Evolutionary conservation across 345 rosid species (phyloP).

Genomic region (Bretschneidera sinensis): DNA sequence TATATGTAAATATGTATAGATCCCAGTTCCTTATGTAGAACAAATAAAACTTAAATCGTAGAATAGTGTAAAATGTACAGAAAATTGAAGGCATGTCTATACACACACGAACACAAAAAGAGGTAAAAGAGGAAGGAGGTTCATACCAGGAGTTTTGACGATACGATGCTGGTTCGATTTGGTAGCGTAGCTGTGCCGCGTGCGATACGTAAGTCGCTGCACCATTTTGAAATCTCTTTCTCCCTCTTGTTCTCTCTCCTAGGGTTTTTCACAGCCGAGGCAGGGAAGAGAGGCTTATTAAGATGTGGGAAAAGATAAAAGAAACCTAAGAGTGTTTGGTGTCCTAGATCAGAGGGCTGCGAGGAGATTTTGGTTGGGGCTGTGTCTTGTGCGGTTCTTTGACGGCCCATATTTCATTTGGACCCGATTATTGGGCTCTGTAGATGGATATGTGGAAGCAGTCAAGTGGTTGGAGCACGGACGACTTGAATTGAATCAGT

Average conservation of each 20-base stretch:
- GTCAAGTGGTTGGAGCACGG: no score
- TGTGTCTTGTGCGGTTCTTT: no score
- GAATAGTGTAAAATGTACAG: not conserved
- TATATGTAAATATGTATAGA: not conserved
- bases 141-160: slow-evolving; percentile 84
- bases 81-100: no score
- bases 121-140: not conserved
- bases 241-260: slow-evolving; percentile 12
- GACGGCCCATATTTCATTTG: no score
- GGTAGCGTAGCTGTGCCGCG: slow-evolving; percentile 93
- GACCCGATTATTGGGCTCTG: no score
- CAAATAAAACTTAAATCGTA: no score
- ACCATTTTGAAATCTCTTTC: slow-evolving; percentile 48
- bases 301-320: not conserved
- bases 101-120: not conserved
- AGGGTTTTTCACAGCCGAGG: slow-evolving; percentile 34
- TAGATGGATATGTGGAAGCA: no score
- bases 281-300: not conserved
- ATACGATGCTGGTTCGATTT: slow-evolving; percentile 89
- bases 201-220: slow-evolving; percentile 86
- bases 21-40: not conserved
- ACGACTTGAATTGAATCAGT: no score
- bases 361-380: not conserved
- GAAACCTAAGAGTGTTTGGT: slow-evolving; percentile 21
- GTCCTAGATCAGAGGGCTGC: slow-evolving; percentile 51